These are phyloP conservation scores for Myriosclerotinia duriaeana DNA, from an alignment of 2,329 filamentous ascomycete genomes.

Conservation along the genomic window DNA sequence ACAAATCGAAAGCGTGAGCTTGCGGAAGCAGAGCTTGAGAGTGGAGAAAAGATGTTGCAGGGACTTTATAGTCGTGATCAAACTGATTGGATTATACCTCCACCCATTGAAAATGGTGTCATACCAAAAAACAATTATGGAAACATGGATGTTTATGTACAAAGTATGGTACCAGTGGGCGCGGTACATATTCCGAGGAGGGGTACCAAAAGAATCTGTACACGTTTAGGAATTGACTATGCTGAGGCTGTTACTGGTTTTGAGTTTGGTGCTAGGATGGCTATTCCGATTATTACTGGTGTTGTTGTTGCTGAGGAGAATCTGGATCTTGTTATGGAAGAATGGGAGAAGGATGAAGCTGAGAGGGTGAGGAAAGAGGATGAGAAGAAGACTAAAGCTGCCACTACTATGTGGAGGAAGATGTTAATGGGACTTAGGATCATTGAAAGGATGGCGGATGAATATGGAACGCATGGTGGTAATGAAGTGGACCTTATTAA, in stretches of 20 bases:
- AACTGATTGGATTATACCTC: constrained; percentile 93
- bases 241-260: constrained; percentile 96
- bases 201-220: constrained; percentile 77
- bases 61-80: constrained; percentile 81
- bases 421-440: constrained; percentile 85
- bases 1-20: constrained; percentile 84
- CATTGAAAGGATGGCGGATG: constrained; percentile 69
- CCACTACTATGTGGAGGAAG: constrained; percentile 78
- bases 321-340: constrained; percentile 69
- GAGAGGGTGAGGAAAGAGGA: constrained; percentile 78
- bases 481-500: constrained; percentile 56
- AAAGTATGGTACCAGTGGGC: constrained; percentile 85
- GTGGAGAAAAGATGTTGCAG: constrained; percentile 80
- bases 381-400: constrained; percentile 73
- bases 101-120: constrained; percentile 76
- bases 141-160: constrained; percentile 93
- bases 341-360: constrained; percentile 74
- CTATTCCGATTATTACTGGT: constrained; percentile 86
- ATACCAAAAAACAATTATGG: constrained; percentile 95
- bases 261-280: constrained; percentile 92
- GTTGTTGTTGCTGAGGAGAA: constrained; percentile 86
- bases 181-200: constrained; percentile 80
- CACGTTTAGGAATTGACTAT: constrained; percentile 79
- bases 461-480: constrained; percentile 66
- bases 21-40: constrained; percentile 73